Evolutionary conservation across 108 stramenopile species (phyloP).

Genomic region (Cyclotella choctawhatcheeana): DNA sequence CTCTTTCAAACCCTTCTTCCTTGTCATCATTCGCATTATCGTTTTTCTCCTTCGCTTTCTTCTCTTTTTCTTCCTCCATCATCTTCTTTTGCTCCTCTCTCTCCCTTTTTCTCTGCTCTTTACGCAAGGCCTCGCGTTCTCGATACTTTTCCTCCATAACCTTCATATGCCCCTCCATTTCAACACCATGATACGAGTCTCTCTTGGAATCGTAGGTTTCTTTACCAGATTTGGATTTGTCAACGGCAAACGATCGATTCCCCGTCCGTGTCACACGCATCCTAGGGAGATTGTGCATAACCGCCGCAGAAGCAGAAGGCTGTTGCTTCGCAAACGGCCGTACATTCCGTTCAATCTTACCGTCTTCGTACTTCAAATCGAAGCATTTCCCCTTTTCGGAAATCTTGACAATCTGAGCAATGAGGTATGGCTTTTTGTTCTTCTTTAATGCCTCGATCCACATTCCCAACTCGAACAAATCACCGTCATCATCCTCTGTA

Average conservation of each 20-base stretch:
- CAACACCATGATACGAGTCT: conserved; percentile 92
- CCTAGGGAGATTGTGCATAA: conserved; percentile 75
- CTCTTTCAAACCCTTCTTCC: conserved; percentile 34
- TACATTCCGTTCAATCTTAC: conserved; percentile 72
- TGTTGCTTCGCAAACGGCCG: conserved; percentile 44
- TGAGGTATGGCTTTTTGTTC: conserved; percentile 82
- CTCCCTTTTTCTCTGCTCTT: conserved; percentile 56
- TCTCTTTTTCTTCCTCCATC: conserved; percentile 32
- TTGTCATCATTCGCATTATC: conserved; percentile 35
- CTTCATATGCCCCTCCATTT: conserved; percentile 68
- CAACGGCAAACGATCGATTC: conserved; percentile 42
- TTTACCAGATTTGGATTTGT: conserved; percentile 57
- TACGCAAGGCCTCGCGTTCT: conserved; percentile 72
- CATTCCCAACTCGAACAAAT: conserved; percentile 68
- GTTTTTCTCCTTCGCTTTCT: conserved; percentile 41
- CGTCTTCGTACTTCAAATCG: conserved; percentile 86
- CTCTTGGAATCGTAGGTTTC: conserved; percentile 91
- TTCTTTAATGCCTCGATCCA: conserved; percentile 91
- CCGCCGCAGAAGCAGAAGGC: too few species aligned
- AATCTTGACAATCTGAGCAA: conserved; percentile 82
- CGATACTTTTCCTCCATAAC: conserved; percentile 61
- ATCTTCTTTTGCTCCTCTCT: conserved; percentile 48
- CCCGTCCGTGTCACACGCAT: conserved; percentile 91
- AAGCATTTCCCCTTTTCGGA: conserved; percentile 65
- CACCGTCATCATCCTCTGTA: conserved; percentile 23